Conservation (phyloP, 1,284 basidiomycete genomes). For the Apiotrichum sp. region DNA sequence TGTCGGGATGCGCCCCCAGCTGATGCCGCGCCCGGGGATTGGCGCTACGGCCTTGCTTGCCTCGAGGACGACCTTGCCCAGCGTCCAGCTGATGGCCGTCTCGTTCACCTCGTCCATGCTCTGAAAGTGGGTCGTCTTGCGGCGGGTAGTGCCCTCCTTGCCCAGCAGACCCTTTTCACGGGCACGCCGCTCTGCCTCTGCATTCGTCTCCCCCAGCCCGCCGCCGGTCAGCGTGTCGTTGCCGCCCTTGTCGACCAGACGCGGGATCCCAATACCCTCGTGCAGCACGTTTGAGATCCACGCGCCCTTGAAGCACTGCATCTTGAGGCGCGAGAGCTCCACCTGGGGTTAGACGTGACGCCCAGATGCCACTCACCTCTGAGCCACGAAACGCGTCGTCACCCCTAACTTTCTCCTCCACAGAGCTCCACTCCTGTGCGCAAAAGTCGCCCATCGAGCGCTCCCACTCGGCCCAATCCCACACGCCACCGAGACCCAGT, state of each 20-base stretch:
- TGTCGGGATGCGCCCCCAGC: not conserved
- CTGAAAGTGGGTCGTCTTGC: constrained; percentile 61
- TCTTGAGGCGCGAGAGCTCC: constrained; percentile 76
- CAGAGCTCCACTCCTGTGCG: constrained; percentile 66
- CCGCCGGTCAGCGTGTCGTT: constrained; percentile 51
- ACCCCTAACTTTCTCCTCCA: constrained; percentile 62
- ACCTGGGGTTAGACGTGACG: constrained; percentile 47
- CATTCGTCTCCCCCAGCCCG: constrained; percentile 50
- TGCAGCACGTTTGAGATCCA: constrained; percentile 97
- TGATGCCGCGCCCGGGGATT: constrained; percentile 5
- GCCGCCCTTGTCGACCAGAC: constrained; percentile 77
- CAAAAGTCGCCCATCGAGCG: constrained; percentile 86
- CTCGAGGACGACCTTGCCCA: constrained; percentile 97
- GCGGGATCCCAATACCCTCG: constrained; percentile 90
- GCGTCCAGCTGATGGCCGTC: constrained; percentile 93
- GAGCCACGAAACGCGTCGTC: constrained; percentile 62
- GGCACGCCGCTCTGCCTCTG: constrained; percentile 66
- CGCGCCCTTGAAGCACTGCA: constrained; percentile 99
- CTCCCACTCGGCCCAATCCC: constrained; percentile 94
- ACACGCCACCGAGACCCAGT: constrained; percentile 87
- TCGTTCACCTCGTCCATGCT: constrained; percentile 84
- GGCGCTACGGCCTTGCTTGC: constrained; percentile 63
- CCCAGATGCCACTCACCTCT: constrained; percentile 38
- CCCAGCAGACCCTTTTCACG: constrained; percentile 64
- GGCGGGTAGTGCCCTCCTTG: not conserved